phyloP scores from a whole-genome alignment of 108 stramenopile genomes.

The Poteriospumella lacustris region DNA sequence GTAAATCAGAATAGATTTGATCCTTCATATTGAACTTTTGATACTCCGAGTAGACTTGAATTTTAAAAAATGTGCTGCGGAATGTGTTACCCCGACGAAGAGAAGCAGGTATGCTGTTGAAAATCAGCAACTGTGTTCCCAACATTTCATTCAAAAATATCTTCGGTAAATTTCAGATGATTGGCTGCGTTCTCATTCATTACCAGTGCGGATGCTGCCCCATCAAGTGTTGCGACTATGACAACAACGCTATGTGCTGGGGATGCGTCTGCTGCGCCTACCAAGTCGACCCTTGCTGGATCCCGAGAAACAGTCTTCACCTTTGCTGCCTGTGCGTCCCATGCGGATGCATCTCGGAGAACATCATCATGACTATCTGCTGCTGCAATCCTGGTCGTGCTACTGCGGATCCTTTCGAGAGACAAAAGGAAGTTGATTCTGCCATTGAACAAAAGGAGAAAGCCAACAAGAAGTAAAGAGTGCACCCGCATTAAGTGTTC shows the following conservation, averaged over 20 bases:
- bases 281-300: constrained; percentile 2
- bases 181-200: constrained; percentile 15
- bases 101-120: too few species aligned
- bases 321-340: background rate
- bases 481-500: too few species aligned
- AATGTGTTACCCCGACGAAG: too few species aligned
- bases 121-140: too few species aligned
- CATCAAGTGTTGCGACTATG: background rate
- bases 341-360: constrained; percentile 1
- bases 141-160: too few species aligned
- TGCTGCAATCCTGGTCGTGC: constrained; percentile 20
- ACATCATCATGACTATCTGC: background rate
- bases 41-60: too few species aligned
- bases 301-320: background rate
- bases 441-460: too few species aligned
- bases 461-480: too few species aligned
- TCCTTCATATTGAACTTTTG: too few species aligned
- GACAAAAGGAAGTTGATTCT: background rate
- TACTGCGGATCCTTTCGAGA: background rate
- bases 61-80: too few species aligned
- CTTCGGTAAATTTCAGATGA: background rate
- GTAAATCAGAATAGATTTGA: too few species aligned
- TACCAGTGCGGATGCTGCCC: background rate
- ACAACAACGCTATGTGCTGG: constrained; percentile 6
- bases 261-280: background rate